Base-by-base conservation (phyloP, 805 yeast genomes). In the Candida silvicultrix region DNA sequence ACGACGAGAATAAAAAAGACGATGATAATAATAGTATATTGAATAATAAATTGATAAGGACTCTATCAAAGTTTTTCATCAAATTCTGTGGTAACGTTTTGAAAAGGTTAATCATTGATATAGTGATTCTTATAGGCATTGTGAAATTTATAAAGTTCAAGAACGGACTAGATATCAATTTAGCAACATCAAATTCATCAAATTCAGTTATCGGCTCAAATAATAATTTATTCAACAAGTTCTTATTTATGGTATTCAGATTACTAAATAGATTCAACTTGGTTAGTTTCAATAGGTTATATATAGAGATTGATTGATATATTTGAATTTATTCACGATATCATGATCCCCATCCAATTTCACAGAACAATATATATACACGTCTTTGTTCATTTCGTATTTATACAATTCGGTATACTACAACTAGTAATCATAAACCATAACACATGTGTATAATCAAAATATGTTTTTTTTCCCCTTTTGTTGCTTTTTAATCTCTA, bases 111-210 rank as follows among this genome's bases (percentile, higher is more conserved):
- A 19, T 52, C 1, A 43, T 56, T 14, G 62, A 59, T 36, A 16
- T 54, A 2, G 29, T 51, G 8, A 43, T 58, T 8, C 38, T 57
- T 16, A 15, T 58, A 5, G 36, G 55, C 37, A 35, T 59, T 9
- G 40, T 58, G 18, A 58, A 55, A 38, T 29, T 56, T 10, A 42
- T 55, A 16, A 56, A 55, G 45, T 47, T 45, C 41, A 53, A 51
- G 38, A 55, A 56, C 31, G 56, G 58, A 5, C 34, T 56, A 12
- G 55, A 53, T 25, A 28, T 56, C 5, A 43, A 49, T 41, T 8
- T 48, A 18, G 4, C 31, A 7, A 28, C 31, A 28, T 8, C 31
- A 8, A 28, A 28, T 28, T 5, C 31, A 23, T 23, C 25, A 23
- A 23, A 9, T 23, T 23, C 25, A 23, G 25, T 23, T 23, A 23